Base-by-base conservation (phyloP, 352 stramenopile species). In the Pythium aphanidermatum region DNA sequence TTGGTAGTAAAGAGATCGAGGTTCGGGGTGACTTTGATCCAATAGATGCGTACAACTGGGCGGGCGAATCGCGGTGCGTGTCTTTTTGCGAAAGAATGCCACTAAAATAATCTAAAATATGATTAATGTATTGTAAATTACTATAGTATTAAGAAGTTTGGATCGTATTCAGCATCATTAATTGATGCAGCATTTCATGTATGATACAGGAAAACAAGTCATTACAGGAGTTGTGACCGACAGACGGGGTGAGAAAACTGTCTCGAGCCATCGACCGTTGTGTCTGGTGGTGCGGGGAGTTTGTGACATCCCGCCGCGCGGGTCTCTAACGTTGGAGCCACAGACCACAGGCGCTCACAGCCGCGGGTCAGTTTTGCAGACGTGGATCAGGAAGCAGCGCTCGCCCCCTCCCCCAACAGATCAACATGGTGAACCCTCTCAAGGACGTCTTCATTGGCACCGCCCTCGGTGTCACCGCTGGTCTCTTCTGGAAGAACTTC, bases 361-460 rank as follows among this genome's bases (percentile, higher is more conserved):
- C 28, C 3, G 31, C 19, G 5, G 29, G 17, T 46, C 53, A 57
- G 55, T 57, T 51, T 54, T 44, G 46, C 55, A 63, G 46, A 50
- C 46, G 42, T 50, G 27, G 44, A 48, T 50, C 39, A 39, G 35
- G 32, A 52, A 52, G 46, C 36, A 55, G 35, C 43, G 17, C 16
- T 31, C 17, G n/a, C n/a, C n/a, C 40, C 20, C 16, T 24, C 33
- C 16, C 28, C 16, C 34, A 39, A 4, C 19, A 35, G 37, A 16
- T 30, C 43, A 82, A 46, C 21, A 92, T 87, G 77, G 71, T 87
- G 58, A 91, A 73, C 54, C 77, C 78, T 9, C 39, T 89, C 27
- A 89, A 86, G 67, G 81, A 93, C 66, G 86, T 93, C 44, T 40
- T 83, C 26, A 73, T 93, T 60, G 81, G 65, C 71, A 74, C 71